These are phyloP conservation scores for Talaromyces proteolyticus DNA, from an alignment of 495 filamentous ascomycete species.

Conservation along the genomic window DNA sequence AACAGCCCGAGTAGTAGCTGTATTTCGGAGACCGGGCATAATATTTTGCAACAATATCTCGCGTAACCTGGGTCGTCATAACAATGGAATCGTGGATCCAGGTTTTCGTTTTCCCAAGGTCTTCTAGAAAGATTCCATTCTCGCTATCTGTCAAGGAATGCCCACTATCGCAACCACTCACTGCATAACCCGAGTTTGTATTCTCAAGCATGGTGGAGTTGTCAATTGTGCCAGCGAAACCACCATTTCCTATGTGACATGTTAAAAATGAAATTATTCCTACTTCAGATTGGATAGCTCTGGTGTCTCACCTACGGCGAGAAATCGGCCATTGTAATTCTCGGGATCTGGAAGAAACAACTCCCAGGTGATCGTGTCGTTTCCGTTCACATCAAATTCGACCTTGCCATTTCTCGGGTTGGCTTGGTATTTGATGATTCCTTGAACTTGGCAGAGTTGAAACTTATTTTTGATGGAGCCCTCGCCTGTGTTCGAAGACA, in stretches of 20 bases:
- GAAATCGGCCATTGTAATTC: slow-evolving; percentile 21
- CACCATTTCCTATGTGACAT: slow-evolving; percentile 24
- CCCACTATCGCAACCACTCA: slow-evolving; percentile 26
- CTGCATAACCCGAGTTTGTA: slow-evolving; percentile 28
- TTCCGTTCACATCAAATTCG: neutral
- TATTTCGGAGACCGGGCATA: slow-evolving; percentile 21
- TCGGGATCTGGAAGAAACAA: slow-evolving; percentile 17
- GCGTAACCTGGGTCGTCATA: slow-evolving; percentile 25
- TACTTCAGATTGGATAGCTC: no score
- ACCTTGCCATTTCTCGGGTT: neutral
- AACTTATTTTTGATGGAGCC: neutral
- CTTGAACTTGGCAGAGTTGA: slow-evolving; percentile 1
- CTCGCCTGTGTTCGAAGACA: no score
- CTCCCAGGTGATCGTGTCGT: slow-evolving; percentile 8
- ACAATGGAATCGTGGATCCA: slow-evolving; percentile 41
- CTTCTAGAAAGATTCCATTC: slow-evolving; percentile 24
- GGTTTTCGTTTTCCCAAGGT: slow-evolving; percentile 23
- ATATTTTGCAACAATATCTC: slow-evolving; percentile 17
- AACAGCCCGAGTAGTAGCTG: slow-evolving; percentile 36
- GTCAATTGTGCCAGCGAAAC: slow-evolving; percentile 29
- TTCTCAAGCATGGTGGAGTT: slow-evolving; percentile 18
- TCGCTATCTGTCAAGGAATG: slow-evolving; percentile 21
- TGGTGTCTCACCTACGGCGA: slow-evolving; percentile 27
- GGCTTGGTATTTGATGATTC: neutral
- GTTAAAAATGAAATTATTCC: neutral